Conservation (phyloP, 2,329 filamentous ascomycete genomes). For the Dactylellina haptotyla region DNA sequence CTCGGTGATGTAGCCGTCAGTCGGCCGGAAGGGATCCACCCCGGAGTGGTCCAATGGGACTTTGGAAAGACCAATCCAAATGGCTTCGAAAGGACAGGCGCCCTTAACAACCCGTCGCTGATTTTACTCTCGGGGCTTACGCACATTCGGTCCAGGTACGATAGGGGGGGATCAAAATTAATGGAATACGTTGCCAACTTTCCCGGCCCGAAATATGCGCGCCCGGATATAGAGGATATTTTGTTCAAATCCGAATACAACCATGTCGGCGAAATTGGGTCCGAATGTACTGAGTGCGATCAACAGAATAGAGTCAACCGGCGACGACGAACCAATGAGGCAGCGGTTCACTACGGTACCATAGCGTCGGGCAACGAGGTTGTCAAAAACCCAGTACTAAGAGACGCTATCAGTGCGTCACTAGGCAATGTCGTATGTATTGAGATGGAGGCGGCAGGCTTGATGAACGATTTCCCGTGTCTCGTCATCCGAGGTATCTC, state of each 20-base stretch:
- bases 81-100: background rate
- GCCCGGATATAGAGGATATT: background rate
- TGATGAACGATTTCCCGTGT: constrained; percentile 58
- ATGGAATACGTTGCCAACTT: background rate
- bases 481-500: constrained; percentile 17
- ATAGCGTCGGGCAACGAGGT: constrained; percentile 1
- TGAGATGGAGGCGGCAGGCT: constrained; percentile 55
- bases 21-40: background rate
- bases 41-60: constrained; percentile 3
- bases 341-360: constrained; percentile 1
- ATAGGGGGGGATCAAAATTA: background rate
- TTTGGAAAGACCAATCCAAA: background rate
- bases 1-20: constrained; percentile 1
- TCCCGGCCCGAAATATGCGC: background rate
- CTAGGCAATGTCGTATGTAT: background rate
- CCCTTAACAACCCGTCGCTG: background rate
- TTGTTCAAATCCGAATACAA: constrained; percentile 15
- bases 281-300: background rate
- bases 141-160: background rate
- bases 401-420: background rate
- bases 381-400: background rate
- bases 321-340: background rate
- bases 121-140: background rate
- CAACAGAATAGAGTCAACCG: background rate
- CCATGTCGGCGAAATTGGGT: background rate